phyloP scores from a whole-genome alignment of 495 filamentous ascomycete genomes.

The Penicillium pancosmium region DNA sequence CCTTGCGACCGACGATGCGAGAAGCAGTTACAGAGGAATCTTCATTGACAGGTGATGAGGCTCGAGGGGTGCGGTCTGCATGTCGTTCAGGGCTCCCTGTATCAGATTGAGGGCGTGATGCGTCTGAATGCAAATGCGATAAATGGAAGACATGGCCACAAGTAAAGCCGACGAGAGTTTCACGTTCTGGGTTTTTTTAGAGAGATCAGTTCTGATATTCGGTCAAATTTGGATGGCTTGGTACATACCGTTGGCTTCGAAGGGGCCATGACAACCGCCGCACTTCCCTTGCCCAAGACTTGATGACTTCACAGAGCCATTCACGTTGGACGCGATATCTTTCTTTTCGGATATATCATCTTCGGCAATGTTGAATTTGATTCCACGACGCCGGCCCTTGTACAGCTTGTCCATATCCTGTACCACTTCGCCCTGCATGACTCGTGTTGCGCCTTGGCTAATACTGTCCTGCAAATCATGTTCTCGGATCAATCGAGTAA shows the following conservation, averaged over 20 bases:
- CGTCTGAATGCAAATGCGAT: constrained; percentile 64
- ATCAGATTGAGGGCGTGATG: constrained; percentile 32
- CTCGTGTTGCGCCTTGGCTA: constrained; percentile 82
- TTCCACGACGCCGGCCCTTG: constrained; percentile 74
- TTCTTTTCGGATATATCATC: constrained; percentile 26
- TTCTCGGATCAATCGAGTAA: constrained; percentile 85
- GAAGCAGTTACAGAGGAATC: constrained; percentile 36
- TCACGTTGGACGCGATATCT: constrained; percentile 12
- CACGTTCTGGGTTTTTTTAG: constrained; percentile 51
- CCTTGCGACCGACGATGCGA: constrained; percentile 78
- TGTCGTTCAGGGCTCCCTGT: constrained; percentile 16
- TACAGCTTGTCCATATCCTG: constrained; percentile 77
- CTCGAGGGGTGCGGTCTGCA: constrained; percentile 34
- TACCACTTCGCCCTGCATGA: constrained; percentile 84
- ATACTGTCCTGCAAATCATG: constrained; percentile 93
- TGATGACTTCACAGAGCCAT: constrained; percentile 27
- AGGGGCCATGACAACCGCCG: constrained; percentile 63
- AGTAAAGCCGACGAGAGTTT: constrained; percentile 86
- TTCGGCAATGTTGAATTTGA: constrained; percentile 79
- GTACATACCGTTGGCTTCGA: constrained; percentile 54
- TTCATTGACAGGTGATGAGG: constrained; percentile 30
- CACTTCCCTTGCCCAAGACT: constrained; percentile 43
- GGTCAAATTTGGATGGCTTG: neutral
- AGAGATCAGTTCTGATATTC: constrained; percentile 3
- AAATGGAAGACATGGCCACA: constrained; percentile 93